Base-by-base conservation (phyloP, 108 stramenopile genomes). In the Chaetoceros tenuissimus region DNA sequence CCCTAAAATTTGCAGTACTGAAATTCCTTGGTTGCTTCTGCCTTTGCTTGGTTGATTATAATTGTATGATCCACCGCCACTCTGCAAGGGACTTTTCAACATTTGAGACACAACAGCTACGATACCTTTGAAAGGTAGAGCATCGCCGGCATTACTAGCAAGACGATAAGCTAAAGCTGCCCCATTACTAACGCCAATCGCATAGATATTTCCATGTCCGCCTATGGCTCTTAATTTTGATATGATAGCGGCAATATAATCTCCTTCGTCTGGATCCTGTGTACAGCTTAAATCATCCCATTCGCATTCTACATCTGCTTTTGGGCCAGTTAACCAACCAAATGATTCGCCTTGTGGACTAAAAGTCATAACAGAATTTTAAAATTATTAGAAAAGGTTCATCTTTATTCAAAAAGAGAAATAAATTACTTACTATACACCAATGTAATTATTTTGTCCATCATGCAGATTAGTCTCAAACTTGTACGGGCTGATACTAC, bases 101-200 rank as follows among this genome's bases (percentile, higher is more conserved):
- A 57, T 24, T 43, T 57, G 56, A 8, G 56, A 48, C 3, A 57
- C 56, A 24, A 24, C 48, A 48, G 20, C 56, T 25, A 57, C 45
- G 22, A 57, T 57, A 20, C 56, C 56, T 24, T 57, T 57, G 1
- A 57, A 48, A 21, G 56, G 56, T 25, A 57, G 49, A 18, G 46
- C n/a, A 48, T n/a, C 8, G 24, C 56, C 56, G 1, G 40, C 56
- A 10, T 57, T 57, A 44, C 46, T 25, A 23, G 56, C 56, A 10
- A 57, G n/a, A 13, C 56, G 56, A 57, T 57, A 46, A 48, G 56
- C 56, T n/a, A 57, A n/a, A n/a, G n/a, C n/a, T n/a, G n/a, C n/a
- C n/a, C n/a, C 56, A 48, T 57, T 57, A 0, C 46, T 48, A 19
- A 48, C 48, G 20, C 56, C 56, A 8, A 45, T 45, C 46, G 47